Base-by-base conservation (phyloP, 371 early-diverging fungal genomes). In the Mucor sp. region DNA sequence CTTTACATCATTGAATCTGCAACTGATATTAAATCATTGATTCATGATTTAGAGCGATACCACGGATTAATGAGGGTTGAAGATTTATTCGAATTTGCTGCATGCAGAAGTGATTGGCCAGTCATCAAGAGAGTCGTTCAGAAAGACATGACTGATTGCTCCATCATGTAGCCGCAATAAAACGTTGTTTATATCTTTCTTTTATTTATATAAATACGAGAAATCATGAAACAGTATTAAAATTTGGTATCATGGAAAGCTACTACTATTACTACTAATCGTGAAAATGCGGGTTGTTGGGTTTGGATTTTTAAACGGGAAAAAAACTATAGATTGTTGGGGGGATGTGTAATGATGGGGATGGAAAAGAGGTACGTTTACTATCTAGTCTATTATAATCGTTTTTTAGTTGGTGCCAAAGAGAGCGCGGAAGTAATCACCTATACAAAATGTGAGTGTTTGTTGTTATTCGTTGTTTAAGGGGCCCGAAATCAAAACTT, bases 61-160 rank as follows among this genome's bases (percentile, higher is more conserved):
- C 90, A 94, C 66, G 95, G 94, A 7, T 83, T 92, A 11, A 82
- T 97, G 74, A 85, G 93, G 43, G 74, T 90, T 2, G 97, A 97
- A 74, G 98, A 98, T 73, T 85, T 97, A 17, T 93, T 94, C 65
- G 98, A 98, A 74, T 91, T 97, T 74, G 90, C 96, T 55, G 89
- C 90, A 41, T 86, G 91, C 62, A 83, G 98, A 41, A 90, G 92
- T 43, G 98, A 98, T 72, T 97, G 94, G 85, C 87, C 91, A 58
- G 74, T 85, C 62, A 95, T 98, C 53, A 89, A 92, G 58, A 87
- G 90, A 67, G 87, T 87, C 27, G 94, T 98, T 19, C 96, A 97
- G 72, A 81, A 82, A n/a, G 90, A 90, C 65, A 82, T 86, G 68
- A 81, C 85, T 6, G 89, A 89, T 44, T 90, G 90, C 70, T 72